phyloP scores from a whole-genome alignment of 768 basidiomycete genomes.

The Suillus paluster region DNA sequence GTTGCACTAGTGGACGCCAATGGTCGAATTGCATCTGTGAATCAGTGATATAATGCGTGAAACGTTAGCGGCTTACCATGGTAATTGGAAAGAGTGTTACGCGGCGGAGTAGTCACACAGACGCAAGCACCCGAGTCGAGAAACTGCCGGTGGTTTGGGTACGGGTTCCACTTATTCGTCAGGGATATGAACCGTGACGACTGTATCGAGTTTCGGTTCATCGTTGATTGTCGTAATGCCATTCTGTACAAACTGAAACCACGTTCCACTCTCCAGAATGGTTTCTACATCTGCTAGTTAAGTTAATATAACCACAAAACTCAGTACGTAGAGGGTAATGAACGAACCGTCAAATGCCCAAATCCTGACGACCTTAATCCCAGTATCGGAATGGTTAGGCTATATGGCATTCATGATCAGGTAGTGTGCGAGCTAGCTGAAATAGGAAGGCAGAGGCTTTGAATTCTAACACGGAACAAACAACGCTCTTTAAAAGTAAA shows the following conservation, averaged over 20 bases:
- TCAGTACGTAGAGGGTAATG: not conserved
- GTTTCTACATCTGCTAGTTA: conserved; percentile 51
- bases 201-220: conserved; percentile 56
- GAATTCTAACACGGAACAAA: conserved; percentile 29
- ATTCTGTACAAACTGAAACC: conserved; percentile 57
- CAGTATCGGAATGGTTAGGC: conserved; percentile 48
- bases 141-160: conserved; percentile 8
- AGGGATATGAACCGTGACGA: conserved; percentile 58
- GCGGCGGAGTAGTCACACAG: conserved; percentile 64
- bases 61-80: conserved; percentile 60
- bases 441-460: conserved; percentile 20
- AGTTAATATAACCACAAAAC: conserved; percentile 41
- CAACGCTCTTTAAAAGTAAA: conserved; percentile 14
- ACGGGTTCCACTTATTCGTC: conserved; percentile 65
- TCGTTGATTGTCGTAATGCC: conserved; percentile 55
- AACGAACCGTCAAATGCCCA: conserved; percentile 38
- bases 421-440: too few relatives aligned
- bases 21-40: conserved; percentile 14
- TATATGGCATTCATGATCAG: too few relatives aligned
- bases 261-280: conserved; percentile 45
- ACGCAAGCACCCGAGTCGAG: conserved; percentile 44
- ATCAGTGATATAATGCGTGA: not conserved
- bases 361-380: conserved; percentile 55
- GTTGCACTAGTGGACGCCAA: conserved; percentile 43
- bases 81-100: conserved; percentile 38